phyloP scores from a whole-genome alignment of 345 rosid species.

The Leavenworthia alabamica region DNA sequence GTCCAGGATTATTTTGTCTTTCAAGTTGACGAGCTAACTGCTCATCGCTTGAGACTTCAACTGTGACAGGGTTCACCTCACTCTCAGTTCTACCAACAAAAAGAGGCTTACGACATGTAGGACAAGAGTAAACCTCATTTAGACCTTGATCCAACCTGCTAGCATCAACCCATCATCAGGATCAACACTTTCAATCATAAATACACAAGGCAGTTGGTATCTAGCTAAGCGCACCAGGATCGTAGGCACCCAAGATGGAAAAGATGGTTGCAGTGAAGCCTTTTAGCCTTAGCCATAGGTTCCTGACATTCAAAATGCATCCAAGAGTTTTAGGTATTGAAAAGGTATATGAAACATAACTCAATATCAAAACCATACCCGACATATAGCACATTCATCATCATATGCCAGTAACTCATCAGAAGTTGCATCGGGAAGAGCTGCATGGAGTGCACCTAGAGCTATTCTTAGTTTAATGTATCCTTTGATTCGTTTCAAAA shows the following conservation, averaged over 20 bases:
- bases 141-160: constrained; percentile 88
- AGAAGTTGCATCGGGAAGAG: constrained; percentile 81
- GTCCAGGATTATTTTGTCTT: constrained; percentile 39
- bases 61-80: constrained; percentile 32
- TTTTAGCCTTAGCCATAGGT: constrained; percentile 90
- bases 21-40: constrained; percentile 62
- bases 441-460: constrained; percentile 71
- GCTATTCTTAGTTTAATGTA: constrained; percentile 64
- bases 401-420: constrained; percentile 66
- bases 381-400: constrained; percentile 88
- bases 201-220: too few species aligned
- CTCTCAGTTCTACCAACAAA: constrained; percentile 48
- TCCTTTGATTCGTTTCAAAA: constrained; percentile 70
- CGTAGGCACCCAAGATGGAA: constrained; percentile 81
- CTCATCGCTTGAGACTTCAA: constrained; percentile 38
- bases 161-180: constrained; percentile 22
- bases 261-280: constrained; percentile 66
- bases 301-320: constrained; percentile 45
- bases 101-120: constrained; percentile 84
- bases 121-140: constrained; percentile 69
- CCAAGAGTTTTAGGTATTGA: too few species aligned
- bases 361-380: too few species aligned
- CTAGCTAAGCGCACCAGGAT: constrained; percentile 67
- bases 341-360: too few species aligned
- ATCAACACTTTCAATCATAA: too few species aligned